Evolutionary conservation across 305 asterid genomes (phyloP), one percentile per base, ranked within the genome.

Genomic region (Lippia alba): DNA sequence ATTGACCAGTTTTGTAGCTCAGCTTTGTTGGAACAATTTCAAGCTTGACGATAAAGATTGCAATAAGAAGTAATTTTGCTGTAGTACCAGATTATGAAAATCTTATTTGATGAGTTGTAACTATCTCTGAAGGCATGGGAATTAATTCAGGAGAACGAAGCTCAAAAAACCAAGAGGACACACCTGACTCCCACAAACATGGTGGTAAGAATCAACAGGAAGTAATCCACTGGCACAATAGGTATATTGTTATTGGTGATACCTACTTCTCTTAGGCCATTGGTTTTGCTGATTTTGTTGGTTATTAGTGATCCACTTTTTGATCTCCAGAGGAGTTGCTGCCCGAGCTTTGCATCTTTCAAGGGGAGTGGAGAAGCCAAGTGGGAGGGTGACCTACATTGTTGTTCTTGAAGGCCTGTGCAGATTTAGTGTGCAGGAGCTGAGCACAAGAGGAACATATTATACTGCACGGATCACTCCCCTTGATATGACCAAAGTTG

Each of bases 291-390:
- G 53, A 45, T 51, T 57, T 66, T 70, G 64, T 74, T 67, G 76
- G 73, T 74, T 54, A 45, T 44, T 36, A 59, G 19, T 67, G 74
- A 56, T 66, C 59, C 67, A 17, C 56, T 57, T 66, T 70, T 66
- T 77, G 34, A 24, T 74, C 39, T 66, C 33, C 68, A 87, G 93
- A 78, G 93, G 93, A 75, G 93, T 90, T 66, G 95, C 95, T 58
- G 99, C 98, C 66, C 94, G 99, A 59, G 99, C 98, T 71, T 86
- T 94, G 67, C 98, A 92, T 85, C 87, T 94, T 69, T 92, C 98
- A 46, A 90, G 98, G 81, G 99, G 97, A 78, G 98, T 92, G 80
- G 97, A 94, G 82, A 92, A 94, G 90, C 97, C 99, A 50, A 94
- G 99, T 70, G 99, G 99, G 71, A 90, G 96, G 82, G 98, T 94